Percentiles rank a stretch among this genome's conserved stretches.
Evolutionary conservation across 1,139 yeast species (phyloP).

Genomic region (Suhomyces wounanorum): DNA sequence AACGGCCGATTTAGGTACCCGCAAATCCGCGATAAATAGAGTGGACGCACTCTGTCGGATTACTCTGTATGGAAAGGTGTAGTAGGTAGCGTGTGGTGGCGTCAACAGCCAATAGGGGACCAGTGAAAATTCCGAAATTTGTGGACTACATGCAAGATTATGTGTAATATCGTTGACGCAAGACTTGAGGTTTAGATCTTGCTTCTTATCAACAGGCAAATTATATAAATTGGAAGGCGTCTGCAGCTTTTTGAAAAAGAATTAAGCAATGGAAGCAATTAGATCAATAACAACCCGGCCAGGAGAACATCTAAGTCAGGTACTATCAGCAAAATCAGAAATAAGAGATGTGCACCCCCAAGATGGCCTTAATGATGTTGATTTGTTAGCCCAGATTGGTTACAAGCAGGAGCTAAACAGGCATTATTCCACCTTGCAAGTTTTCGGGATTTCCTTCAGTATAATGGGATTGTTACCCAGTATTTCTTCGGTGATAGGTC

Average conservation of each 20-base stretch:
- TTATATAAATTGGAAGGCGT: background rate
- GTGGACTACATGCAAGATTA: too few species aligned
- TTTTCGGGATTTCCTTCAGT: conserved; percentile 54
- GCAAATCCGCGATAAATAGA: too few species aligned
- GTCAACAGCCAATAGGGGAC: too few species aligned
- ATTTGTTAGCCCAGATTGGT: conserved; percentile 53
- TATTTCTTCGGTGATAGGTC: conserved; percentile 39
- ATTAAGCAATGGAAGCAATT: conserved; percentile 8
- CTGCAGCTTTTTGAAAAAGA: background rate
- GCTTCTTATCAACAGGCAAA: background rate
- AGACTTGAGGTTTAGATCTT: too few species aligned
- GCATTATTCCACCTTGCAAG: conserved; percentile 50
- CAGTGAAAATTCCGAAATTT: too few species aligned
- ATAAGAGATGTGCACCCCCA: conserved; percentile 23
- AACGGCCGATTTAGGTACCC: too few species aligned
- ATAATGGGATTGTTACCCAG: conserved; percentile 56
- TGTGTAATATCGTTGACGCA: too few species aligned
- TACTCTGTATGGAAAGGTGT: too few species aligned
- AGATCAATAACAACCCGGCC: conserved; percentile 7
- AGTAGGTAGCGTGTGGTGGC: too few species aligned
- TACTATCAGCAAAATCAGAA: conserved; percentile 12
- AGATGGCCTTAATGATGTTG: conserved; percentile 41
- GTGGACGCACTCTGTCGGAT: too few species aligned
- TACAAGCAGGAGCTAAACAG: conserved; percentile 54
- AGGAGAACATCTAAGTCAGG: conserved; percentile 9